phyloP scores from a whole-genome alignment of 2,329 filamentous ascomycete genomes.

The Pseudogymnoascus pannorum region DNA sequence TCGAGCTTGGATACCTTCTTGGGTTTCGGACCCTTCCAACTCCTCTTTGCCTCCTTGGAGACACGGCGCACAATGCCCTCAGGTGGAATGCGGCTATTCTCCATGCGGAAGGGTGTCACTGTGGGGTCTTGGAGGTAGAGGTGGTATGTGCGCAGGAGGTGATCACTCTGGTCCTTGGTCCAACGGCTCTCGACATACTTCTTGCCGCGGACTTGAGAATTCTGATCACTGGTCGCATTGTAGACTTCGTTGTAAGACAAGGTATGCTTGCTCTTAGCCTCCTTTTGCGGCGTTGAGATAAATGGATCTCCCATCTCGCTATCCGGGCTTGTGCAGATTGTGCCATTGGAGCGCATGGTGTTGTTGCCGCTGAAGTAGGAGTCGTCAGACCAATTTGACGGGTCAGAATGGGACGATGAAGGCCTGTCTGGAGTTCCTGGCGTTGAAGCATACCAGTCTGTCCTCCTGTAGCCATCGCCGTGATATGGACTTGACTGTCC shows the following conservation, averaged over 20 bases:
- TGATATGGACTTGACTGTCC: conserved; percentile 15
- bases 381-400: conserved; percentile 50
- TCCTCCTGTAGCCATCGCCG: conserved; percentile 14
- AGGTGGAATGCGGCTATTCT: conserved; percentile 57
- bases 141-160: conserved; percentile 59
- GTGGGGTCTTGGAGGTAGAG: conserved; percentile 60
- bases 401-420: conserved; percentile 22
- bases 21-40: conserved; percentile 55
- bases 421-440: conserved; percentile 20
- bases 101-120: conserved; percentile 57
- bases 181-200: conserved; percentile 42
- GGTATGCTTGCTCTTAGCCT: not conserved
- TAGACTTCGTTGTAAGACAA: not conserved
- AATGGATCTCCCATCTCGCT: conserved; percentile 33
- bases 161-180: conserved; percentile 58
- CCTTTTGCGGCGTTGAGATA: not conserved
- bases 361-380: conserved; percentile 50
- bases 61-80: conserved; percentile 58
- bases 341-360: conserved; percentile 51
- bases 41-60: conserved; percentile 57
- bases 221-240: not conserved
- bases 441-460: conserved; percentile 25
- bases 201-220: conserved; percentile 23
- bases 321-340: conserved; percentile 46
- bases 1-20: not conserved